These are phyloP conservation scores for Eimeria necatrix DNA, from an alignment of 169 alveolate genomes.

Conservation along the genomic window DNA sequence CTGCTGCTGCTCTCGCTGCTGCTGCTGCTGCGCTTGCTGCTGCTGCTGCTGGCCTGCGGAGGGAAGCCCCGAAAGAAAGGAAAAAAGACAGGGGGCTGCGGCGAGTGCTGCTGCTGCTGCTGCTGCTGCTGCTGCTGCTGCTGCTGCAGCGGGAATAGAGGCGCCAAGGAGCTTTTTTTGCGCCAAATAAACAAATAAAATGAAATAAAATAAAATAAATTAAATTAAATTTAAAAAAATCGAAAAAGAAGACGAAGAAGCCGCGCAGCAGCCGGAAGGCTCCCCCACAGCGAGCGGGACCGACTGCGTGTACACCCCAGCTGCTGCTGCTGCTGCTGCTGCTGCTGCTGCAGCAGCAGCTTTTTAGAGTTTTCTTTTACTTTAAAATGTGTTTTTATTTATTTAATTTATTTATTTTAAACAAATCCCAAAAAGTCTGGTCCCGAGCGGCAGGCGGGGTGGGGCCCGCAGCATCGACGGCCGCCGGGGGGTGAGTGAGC, in stretches of 20 bases:
- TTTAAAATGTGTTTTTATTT: too few relatives aligned
- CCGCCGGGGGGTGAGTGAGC: too few relatives aligned
- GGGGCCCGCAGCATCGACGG: too few relatives aligned
- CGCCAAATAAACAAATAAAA: background rate
- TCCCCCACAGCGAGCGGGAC: background rate
- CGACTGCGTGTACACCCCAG: background rate
- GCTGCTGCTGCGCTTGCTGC: background rate
- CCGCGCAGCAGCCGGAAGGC: background rate
- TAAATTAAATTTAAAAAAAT: background rate
- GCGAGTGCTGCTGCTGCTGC: too few relatives aligned
- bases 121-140: too few relatives aligned
- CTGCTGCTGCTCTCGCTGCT: background rate
- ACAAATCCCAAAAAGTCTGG: too few relatives aligned
- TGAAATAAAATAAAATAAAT: too few relatives aligned
- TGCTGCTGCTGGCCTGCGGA: background rate
- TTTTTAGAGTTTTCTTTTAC: too few relatives aligned
- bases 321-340: conserved; percentile 33
- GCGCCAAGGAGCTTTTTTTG: background rate
- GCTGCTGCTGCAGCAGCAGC: background rate
- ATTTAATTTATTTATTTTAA: too few relatives aligned
- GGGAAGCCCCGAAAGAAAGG: too few relatives aligned
- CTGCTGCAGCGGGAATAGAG: background rate
- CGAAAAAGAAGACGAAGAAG: background rate
- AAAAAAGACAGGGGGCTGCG: too few relatives aligned
- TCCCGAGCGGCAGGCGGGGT: too few relatives aligned